Evolutionary conservation across 352 stramenopile genomes (phyloP), one percentile per base, ranked within the genome.

Genomic region (Globisporangium carolinianum): DNA sequence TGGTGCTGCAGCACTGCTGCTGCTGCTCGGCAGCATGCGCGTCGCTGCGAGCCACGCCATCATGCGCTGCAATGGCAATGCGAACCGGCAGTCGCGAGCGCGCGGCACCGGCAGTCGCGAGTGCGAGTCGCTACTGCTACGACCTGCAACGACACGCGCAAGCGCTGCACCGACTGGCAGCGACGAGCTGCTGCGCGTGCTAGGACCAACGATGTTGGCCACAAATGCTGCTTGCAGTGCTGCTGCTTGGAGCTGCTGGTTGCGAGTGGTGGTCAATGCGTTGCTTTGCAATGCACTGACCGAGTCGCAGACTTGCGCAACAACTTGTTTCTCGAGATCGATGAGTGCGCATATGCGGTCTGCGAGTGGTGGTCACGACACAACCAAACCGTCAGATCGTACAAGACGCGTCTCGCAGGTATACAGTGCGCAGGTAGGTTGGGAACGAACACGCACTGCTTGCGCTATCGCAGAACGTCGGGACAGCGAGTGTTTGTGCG

Each of bases 311-410:
- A 68, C 54, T 11, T 63, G 53, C 17, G 45, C 58, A 43, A 83
- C 58, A 6, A 62, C 55, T 41, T 73, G 63, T 58, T 80, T 80
- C 36, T 83, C 73, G 2, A 79, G 39, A 8, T 69, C 50, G 41
- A 83, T 70, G 47, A 76, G 51, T 9, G 55, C 54, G 41, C 68
- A 52, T 42, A 83, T 62, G 47, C 50, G 60, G 58, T 55, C 71
- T 83, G 18, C 18, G 4, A 17, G 51, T 35, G 24, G 17, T 17
- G 37, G 47, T 37, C 17, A 52, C 35, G 14, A 36, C 17, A 59
- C 0, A 32, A 32, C 24, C 24, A 32, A 32, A 32, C 24, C 24
- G 2, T 32, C 24, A 32, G 24, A 32, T 32, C 3, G 24, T 32
- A 1, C 3, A 3, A 3, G 24, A 32, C 24, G 24, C 24, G 2